A percentile compares a stretch with the other conserved stretches of the same genome.
Conservation (phyloP, 495 filamentous ascomycete genomes). For the Penicillium chermesinum region DNA sequence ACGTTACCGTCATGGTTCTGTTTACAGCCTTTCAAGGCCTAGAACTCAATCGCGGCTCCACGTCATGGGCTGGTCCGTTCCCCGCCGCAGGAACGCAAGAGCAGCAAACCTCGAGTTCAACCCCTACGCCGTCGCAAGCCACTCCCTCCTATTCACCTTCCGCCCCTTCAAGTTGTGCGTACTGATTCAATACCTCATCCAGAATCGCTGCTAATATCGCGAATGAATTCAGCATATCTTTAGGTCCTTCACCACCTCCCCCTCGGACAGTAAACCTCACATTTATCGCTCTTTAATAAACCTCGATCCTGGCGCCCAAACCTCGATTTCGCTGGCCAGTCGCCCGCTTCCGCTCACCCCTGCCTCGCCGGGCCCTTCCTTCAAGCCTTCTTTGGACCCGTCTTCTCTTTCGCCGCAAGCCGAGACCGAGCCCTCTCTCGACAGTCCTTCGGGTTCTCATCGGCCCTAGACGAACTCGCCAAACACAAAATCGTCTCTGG, state of each 20-base stretch:
- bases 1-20: neutral
- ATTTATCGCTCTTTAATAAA: neutral
- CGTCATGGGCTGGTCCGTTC: too few relatives aligned
- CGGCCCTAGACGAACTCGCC: conserved; percentile 52
- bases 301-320: conserved; percentile 41
- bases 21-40: too few relatives aligned
- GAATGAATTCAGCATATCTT: too few relatives aligned
- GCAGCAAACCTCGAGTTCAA: too few relatives aligned
- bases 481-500: conserved; percentile 57
- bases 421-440: conserved; percentile 23
- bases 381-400: conserved; percentile 11
- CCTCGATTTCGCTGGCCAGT: conserved; percentile 25
- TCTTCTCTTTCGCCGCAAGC: conserved; percentile 14
- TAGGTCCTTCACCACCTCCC: too few relatives aligned
- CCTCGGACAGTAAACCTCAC: conserved; percentile 4
- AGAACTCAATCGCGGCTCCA: too few relatives aligned
- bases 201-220: too few relatives aligned
- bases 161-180: too few relatives aligned
- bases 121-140: too few relatives aligned
- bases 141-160: too few relatives aligned
- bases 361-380: conserved; percentile 19
- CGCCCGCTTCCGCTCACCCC: conserved; percentile 15
- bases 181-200: too few relatives aligned
- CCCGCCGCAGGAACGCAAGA: too few relatives aligned
- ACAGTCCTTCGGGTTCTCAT: conserved; percentile 43